These are phyloP conservation scores for Pontederia paniculata DNA, from an alignment of 176 grass and related monocot genomes.

Conservation along the genomic window DNA sequence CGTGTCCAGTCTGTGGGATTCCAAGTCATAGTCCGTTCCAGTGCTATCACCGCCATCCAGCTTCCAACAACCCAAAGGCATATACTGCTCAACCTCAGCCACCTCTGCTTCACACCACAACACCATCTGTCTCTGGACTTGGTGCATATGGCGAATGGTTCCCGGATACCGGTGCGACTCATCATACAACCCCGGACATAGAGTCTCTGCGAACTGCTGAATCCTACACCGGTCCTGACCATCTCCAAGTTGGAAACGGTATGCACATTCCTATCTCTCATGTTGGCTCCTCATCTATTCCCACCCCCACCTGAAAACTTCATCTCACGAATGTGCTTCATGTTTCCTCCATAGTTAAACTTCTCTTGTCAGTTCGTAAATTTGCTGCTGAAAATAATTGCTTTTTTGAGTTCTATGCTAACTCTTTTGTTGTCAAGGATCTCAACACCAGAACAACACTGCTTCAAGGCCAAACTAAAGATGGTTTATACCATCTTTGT, in stretches of 20 bases:
- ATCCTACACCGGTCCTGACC: neutral
- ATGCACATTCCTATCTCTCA: neutral
- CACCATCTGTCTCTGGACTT: neutral
- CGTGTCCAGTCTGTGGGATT: neutral
- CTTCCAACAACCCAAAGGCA: neutral
- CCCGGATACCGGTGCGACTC: neutral
- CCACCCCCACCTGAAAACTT: neutral
- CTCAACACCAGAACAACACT: neutral
- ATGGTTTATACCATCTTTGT: neutral
- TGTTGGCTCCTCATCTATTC: neutral
- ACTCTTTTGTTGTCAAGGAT: neutral
- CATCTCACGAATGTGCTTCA: neutral
- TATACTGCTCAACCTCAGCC: neutral
- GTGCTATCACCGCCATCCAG: neutral
- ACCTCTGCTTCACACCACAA: neutral
- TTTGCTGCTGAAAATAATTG: neutral
- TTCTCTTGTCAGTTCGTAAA: neutral
- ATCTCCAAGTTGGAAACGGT: neutral
- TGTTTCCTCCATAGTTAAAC: neutral
- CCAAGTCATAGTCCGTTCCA: neutral
- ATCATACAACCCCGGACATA: neutral
- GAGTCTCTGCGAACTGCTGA: neutral
- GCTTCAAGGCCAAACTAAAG: neutral
- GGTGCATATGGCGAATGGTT: neutral
- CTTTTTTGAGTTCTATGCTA: neutral